Percentiles rank a stretch among this genome's conserved stretches.
Conservation (phyloP, 768 basidiomycete genomes). For the Candolleomyces eurysporus region DNA sequence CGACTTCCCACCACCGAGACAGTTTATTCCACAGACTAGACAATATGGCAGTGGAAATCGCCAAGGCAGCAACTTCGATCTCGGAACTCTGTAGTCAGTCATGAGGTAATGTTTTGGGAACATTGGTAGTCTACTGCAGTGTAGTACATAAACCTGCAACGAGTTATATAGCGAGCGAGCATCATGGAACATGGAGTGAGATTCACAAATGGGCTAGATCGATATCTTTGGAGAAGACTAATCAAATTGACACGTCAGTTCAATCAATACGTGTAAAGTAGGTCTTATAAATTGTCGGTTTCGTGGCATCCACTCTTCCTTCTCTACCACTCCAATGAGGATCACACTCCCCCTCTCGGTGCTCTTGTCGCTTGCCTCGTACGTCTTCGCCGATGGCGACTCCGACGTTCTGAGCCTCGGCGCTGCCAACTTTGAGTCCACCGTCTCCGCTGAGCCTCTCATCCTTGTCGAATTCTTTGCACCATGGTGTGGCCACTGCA, state of each 20-base stretch:
- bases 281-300: constrained; percentile 24
- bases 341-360: constrained; percentile 51
- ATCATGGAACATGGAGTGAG: not conserved
- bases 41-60: constrained; percentile 65
- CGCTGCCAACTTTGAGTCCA: constrained; percentile 61
- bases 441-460: constrained; percentile 64
- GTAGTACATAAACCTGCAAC: no score
- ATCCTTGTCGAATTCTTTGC: constrained; percentile 96
- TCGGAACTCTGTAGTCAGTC: constrained; percentile 31
- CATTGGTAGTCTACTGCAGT: not conserved
- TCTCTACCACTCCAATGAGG: constrained; percentile 54
- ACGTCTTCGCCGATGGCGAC: constrained; percentile 53
- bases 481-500: constrained; percentile 96
- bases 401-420: constrained; percentile 86
- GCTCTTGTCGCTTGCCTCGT: constrained; percentile 48
- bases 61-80: constrained; percentile 72
- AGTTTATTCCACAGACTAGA: constrained; percentile 48
- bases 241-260: constrained; percentile 52
- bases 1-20: constrained; percentile 77
- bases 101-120: not conserved
- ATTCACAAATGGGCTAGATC: not conserved
- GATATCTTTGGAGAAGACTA: not conserved
- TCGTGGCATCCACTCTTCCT: constrained; percentile 18
- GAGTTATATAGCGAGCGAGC: no score
- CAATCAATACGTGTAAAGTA: constrained; percentile 8